Base-by-base conservation (phyloP, 2,329 filamentous ascomycete species). In the Coniochaeta prunicola region DNA sequence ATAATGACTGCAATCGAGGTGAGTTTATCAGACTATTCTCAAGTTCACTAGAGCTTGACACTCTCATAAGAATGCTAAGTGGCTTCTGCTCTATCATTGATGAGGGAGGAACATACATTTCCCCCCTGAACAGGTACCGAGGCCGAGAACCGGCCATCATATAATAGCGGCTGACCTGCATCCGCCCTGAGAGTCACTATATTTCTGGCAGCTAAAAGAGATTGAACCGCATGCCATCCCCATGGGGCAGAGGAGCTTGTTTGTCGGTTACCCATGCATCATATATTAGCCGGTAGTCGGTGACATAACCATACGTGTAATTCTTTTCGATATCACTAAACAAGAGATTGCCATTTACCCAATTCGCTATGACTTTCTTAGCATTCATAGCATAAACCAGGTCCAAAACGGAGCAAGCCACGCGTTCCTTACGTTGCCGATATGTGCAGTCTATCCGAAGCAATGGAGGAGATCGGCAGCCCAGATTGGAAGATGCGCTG, bases 121-220 rank as follows among this genome's bases (percentile, higher is more conserved):
- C n/a, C n/a, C 45, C 45, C 45, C 45, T 50, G 45, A 30, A 50
- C 21, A 50, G 45, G 45, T 50, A 50, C 45, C 45, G 45, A 50
- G 4, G 45, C 45, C 45, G 45, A 50, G 24, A 50, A 50, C 45
- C 45, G 45, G 24, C 21, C 26, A 4, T 50, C 4, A 15, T 30
- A 13, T n/a, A 21, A 9, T 5, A 50, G 45, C 45, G 45, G 45
- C 45, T 30, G 45, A 10, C 24, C 13, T 50, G 45, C 45, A 50
- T 50, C 45, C 24, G 45, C 45, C 21, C 15, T 45, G 24, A 50
- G 24, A 50, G 30, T 13, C 26, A 50, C 45, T 50, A 28, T 50
- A 50, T 50, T 28, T 50, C 45, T 50, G 45, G 45, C 45, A 50
- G 45, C 26, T 12, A 26, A 24, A 4, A 30, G 45, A 50, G 28